Conservation (phyloP, 176 grass and related monocot species). For the Oryza glaberrima region DNA sequence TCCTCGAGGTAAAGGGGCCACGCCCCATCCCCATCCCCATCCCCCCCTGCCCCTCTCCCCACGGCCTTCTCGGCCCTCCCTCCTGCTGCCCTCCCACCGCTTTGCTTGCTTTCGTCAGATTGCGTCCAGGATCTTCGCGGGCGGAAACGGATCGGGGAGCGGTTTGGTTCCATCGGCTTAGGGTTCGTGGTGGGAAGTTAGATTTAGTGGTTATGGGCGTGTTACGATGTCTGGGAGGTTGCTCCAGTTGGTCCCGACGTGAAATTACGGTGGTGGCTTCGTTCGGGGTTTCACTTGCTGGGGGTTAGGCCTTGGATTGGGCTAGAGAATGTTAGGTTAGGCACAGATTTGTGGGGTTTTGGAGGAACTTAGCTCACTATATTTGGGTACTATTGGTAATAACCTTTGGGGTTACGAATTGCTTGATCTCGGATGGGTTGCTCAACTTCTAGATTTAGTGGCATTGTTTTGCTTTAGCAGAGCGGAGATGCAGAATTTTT, state of each 20-base stretch:
- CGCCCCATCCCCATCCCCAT: not conserved
- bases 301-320: constrained; percentile 20
- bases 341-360: constrained; percentile 25
- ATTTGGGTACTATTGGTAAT: not conserved
- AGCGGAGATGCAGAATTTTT: not conserved
- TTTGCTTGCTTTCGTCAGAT: constrained; percentile 47
- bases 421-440: not conserved
- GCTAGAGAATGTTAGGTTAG: not conserved
- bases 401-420: constrained; percentile 24
- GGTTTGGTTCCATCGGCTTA: constrained; percentile 13
- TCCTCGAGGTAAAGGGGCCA: constrained; percentile 68
- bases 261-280: constrained; percentile 27
- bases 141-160: constrained; percentile 39
- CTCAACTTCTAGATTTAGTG: constrained; percentile 23
- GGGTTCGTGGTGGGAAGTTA: constrained; percentile 11
- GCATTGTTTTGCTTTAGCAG: not conserved
- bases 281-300: constrained; percentile 7
- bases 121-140: constrained; percentile 24
- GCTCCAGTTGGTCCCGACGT: not conserved
- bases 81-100: constrained; percentile 6
- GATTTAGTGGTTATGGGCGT: constrained; percentile 40
- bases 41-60: not conserved
- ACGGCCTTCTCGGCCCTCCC: not conserved
- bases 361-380: not conserved
- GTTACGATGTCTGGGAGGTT: not conserved